Evolutionary conservation across 306 rosid genomes (phyloP).

Genomic region (Malus sieversii): DNA sequence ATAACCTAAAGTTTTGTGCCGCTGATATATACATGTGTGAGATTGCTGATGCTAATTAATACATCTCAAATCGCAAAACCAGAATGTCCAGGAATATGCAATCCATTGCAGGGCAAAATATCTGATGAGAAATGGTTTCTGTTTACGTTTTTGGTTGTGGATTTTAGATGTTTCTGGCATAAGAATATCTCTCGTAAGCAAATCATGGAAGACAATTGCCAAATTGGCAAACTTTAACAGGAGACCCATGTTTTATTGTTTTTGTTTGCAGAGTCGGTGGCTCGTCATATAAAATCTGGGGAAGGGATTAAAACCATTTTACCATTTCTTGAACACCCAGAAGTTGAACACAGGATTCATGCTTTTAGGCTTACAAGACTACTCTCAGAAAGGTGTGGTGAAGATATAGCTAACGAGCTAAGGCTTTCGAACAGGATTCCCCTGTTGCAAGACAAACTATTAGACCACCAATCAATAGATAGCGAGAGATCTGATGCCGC

Average conservation of each 20-base stretch:
- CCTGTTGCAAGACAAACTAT: conserved; percentile 37
- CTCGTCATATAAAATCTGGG: conserved; percentile 36
- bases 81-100: not conserved
- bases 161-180: not conserved
- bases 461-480: conserved; percentile 31
- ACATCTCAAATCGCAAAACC: not conserved
- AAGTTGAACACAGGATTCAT: conserved; percentile 38
- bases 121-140: not conserved
- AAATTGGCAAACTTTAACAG: not conserved
- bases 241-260: not conserved
- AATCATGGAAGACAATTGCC: not conserved
- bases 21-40: not conserved
- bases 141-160: not conserved
- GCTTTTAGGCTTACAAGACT: conserved; percentile 43
- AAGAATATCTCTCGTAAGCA: not conserved
- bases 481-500: conserved; percentile 53
- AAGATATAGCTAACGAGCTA: conserved; percentile 38
- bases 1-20: not conserved
- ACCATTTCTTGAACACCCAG: conserved; percentile 40
- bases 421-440: conserved; percentile 34
- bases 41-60: not conserved
- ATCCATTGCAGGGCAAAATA: not conserved
- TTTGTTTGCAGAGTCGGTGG: conserved; percentile 33
- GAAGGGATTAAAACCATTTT: conserved; percentile 33
- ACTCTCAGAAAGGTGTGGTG: conserved; percentile 42